phyloP scores from a whole-genome alignment of 768 basidiomycete species.

The Boletus patriciae region DNA sequence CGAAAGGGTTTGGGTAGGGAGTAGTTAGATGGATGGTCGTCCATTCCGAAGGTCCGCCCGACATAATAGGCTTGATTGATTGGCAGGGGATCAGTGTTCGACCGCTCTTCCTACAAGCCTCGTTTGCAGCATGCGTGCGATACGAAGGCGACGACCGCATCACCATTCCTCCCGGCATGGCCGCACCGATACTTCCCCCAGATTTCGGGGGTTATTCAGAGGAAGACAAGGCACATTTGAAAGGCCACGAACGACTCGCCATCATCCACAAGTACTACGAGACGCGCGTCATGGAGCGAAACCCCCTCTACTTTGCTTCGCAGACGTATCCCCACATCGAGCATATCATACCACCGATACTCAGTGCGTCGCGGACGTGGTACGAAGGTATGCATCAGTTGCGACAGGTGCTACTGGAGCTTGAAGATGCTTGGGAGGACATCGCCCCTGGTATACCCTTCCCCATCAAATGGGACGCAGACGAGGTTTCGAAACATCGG shows the following conservation, averaged over 20 bases:
- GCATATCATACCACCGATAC: background rate
- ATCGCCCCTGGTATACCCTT: background rate
- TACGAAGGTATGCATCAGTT: conserved; percentile 2
- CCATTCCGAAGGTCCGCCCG: background rate
- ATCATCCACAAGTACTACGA: conserved; percentile 9
- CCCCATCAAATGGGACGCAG: background rate
- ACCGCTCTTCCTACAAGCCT: conserved; percentile 16
- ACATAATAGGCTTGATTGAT: conserved; percentile 14
- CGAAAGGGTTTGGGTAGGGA: no score
- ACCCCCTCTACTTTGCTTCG: background rate
- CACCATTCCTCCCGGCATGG: background rate
- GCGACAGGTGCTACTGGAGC: background rate
- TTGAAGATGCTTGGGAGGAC: background rate
- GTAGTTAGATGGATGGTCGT: no score
- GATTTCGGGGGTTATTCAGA: background rate
- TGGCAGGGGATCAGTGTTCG: conserved; percentile 17
- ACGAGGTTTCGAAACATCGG: background rate
- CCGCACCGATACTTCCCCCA: background rate
- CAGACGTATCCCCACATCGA: background rate
- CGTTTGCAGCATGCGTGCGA: conserved; percentile 2
- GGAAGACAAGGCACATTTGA: background rate
- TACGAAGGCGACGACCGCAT: conserved; percentile 8
- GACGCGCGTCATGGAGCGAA: background rate
- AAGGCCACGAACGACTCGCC: conserved; percentile 2
- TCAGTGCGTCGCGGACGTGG: conserved; percentile 5